Base-by-base conservation (phyloP, 192 early-diverging fungal genomes). In the Obelidium mucronatum region DNA sequence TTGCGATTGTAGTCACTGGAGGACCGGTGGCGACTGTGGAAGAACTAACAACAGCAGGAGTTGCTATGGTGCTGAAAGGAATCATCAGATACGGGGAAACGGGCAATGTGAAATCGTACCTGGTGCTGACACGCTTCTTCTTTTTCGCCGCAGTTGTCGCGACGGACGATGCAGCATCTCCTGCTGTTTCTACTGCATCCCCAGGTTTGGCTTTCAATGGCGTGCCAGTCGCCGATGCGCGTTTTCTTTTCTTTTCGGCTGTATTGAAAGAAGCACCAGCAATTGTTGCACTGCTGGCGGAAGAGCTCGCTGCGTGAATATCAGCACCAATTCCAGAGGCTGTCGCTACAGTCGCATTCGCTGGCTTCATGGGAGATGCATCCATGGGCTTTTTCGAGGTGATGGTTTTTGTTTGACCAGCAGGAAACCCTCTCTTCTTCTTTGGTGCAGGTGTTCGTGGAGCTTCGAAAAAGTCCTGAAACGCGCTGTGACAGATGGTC, bases 391-490 rank as follows among this genome's bases (percentile, higher is more conserved):
- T 67, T 52, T 67, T 67, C 17, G 1, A 26, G 66, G 30, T 26
- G 37, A 17, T 28, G 28, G 28, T 58, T 30, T 26, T 31, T 19
- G 51, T n/a, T 31, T 31, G 8, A 0, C 36, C 22, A 40, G 36
- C 17, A 36, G 35, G 74, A 34, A 13, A 22, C 19, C 63, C 63
- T 19, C 62, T 62, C 39, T 54, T 56, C 53, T 53, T 53, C 36
- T 67, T 76, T 15, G 26, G 61, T 17, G 53, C 42, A 19, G 61
- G 63, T 67, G 64, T 24, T n/a, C 64, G 61, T 22, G 44, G 42
- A 8, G 54, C 40, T 67, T 64, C 74, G 22, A 76, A 76, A 52
- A 56, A 56, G 36, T 76, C 62, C 37, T 64, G 40, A 36, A 67
- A 67, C 5, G 65, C 37, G 26, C 55, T 74, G 42, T 51, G 22